Conservation (phyloP, 129 eudicot genomes). For the Arctium minus region DNA sequence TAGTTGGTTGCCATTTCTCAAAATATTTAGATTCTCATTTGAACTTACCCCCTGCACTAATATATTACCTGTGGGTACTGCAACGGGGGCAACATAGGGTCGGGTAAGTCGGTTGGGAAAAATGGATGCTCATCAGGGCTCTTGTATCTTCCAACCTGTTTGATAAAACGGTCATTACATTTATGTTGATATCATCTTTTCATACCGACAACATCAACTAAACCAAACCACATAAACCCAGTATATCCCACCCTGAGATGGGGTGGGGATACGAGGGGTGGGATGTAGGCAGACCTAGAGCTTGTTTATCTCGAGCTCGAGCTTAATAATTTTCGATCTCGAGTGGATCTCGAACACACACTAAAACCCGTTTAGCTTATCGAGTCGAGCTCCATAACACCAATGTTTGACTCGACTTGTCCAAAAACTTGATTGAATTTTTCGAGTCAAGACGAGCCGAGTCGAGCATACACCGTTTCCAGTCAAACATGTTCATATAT, state of each 20-base stretch:
- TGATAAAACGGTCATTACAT: constrained; percentile 2
- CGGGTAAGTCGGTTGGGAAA: constrained; percentile 73
- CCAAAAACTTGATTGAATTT: too few relatives aligned
- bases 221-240: neutral
- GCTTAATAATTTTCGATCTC: too few relatives aligned
- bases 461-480: too few relatives aligned
- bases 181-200: constrained; percentile 5
- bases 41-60: neutral
- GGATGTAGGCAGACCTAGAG: too few relatives aligned
- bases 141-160: constrained; percentile 81
- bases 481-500: too few relatives aligned
- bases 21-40: neutral
- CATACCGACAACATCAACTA: neutral
- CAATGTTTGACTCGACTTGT: too few relatives aligned
- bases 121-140: constrained; percentile 96
- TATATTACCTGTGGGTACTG: constrained; percentile 72
- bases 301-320: too few relatives aligned
- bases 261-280: too few relatives aligned
- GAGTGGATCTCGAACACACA: too few relatives aligned
- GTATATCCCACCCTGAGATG: neutral
- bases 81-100: constrained; percentile 72
- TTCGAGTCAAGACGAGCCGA: too few relatives aligned
- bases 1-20: neutral
- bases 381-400: too few relatives aligned
- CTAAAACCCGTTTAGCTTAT: too few relatives aligned